Percentiles rank a stretch among this genome's conserved stretches.
Conservation (phyloP, 163 green algal genomes). For the Botryococcus braunii region DNA sequence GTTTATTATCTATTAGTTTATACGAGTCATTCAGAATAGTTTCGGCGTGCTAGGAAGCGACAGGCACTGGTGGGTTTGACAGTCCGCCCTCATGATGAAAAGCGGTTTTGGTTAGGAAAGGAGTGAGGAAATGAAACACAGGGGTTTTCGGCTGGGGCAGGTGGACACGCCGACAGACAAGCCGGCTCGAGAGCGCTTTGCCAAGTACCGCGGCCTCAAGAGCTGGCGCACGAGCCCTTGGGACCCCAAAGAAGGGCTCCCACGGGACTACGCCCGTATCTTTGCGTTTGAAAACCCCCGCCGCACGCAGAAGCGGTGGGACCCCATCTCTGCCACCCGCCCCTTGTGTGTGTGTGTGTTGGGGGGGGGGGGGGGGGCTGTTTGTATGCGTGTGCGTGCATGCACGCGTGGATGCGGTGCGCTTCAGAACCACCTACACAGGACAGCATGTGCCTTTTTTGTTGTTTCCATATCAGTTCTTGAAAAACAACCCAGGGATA, state of each 20-base stretch:
- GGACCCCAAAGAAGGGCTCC: slow-evolving; percentile 80
- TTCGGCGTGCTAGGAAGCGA: no score
- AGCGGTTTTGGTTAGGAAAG: no score
- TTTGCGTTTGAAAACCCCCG: slow-evolving; percentile 93
- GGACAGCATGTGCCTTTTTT: neutral
- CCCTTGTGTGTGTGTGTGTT: neutral
- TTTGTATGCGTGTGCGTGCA: neutral
- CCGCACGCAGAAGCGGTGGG: slow-evolving; percentile 24
- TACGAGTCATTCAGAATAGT: no score
- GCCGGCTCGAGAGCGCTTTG: slow-evolving; percentile 60
- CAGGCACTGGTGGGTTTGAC: no score
- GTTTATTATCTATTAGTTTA: no score
- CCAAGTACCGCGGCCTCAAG: slow-evolving; percentile 78
- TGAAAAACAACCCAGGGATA: neutral
- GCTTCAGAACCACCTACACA: neutral
- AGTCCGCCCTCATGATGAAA: no score
- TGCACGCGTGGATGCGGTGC: neutral
- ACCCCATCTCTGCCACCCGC: neutral
- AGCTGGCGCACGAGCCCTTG: slow-evolving; percentile 77
- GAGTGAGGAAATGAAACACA: no score
- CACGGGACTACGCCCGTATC: slow-evolving; percentile 77
- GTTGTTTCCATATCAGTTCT: neutral
- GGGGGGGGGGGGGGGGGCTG: no score
- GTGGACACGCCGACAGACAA: slow-evolving; percentile 64
- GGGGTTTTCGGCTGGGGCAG: slow-evolving; percentile 2